Evolutionary conservation across 768 basidiomycete genomes (phyloP), one percentile per base, ranked within the genome.

Genomic region (Myochromella boudieri): DNA sequence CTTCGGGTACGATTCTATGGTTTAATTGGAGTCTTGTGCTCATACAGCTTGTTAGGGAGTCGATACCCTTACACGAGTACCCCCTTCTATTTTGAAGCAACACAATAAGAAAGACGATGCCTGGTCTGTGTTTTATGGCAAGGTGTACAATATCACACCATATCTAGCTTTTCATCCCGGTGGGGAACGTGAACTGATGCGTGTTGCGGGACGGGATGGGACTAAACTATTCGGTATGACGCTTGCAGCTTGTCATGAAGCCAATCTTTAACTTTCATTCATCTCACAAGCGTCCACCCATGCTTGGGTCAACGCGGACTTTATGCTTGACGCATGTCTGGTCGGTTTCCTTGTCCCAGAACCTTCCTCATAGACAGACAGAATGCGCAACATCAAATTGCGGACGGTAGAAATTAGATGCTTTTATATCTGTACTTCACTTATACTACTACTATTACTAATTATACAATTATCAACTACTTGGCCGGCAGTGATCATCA

Each of bases 281-380:
- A 36, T 43, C 34, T 9, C 5, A 12, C n/a, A 53, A 98, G 95
- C 87, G 37, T 67, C 80, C 18, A 97, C 95, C 0, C 95, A 99
- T 65, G 90, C 86, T 3, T 99, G 95, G 95, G 94, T 99, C 25
- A 97, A 92, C 56, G 81, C 78, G n/a, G 95, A 99, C 41, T 86
- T 86, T 57, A 97, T 98, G 91, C 74, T 99, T 17, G 95, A 97
- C 61, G 77, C 83, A 26, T 97, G 92, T 64, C 72, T 97, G 37
- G 87, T 99, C 28, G 95, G 95, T 12, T 90, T 97, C 59, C 69
- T 99, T 31, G 82, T 94, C 10, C 65, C 85, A 1, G 90, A 92
- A 56, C 78, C 82, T 22, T 67, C 71, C 25, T 63, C 68, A 17
- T 70, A 68, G 59, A 55, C 26, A 14, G 21, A 32, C 22, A n/a